These are phyloP conservation scores for Penicillium pulvis DNA, from an alignment of 495 filamentous ascomycete species.

Conservation along the genomic window DNA sequence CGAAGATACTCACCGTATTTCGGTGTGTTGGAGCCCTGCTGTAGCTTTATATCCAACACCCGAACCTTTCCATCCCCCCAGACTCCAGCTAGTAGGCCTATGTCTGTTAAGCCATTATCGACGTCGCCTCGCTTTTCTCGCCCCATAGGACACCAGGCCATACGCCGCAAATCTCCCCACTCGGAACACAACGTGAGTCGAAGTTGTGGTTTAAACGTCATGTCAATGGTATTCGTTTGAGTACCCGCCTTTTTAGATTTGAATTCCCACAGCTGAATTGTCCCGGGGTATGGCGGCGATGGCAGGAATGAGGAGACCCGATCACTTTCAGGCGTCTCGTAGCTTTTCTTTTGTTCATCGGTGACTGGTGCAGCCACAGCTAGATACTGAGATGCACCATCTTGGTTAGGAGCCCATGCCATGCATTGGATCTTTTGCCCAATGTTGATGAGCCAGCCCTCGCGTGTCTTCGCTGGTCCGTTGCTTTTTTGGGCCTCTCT, in stretches of 20 bases:
- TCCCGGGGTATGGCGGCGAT: conserved; percentile 46
- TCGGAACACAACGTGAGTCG: conserved; percentile 59
- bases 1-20: conserved; percentile 39
- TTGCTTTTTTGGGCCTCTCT: conserved; percentile 13
- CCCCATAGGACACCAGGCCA: conserved; percentile 64
- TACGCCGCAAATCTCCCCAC: conserved; percentile 61
- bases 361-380: conserved; percentile 48
- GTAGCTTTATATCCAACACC: conserved; percentile 56
- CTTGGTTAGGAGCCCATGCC: conserved; percentile 60
- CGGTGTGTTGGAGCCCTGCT: conserved; percentile 23
- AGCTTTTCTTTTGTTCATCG: conserved; percentile 33
- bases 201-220: conserved; percentile 40
- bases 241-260: conserved; percentile 31
- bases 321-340: conserved; percentile 10
- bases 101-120: conserved; percentile 28
- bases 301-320: conserved; percentile 50
- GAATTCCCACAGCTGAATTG: conserved; percentile 64
- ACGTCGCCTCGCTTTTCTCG: conserved; percentile 39
- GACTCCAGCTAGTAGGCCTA: conserved; percentile 64
- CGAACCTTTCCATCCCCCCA: conserved; percentile 64
- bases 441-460: conserved; percentile 62
- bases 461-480: conserved; percentile 27
- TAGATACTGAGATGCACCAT: conserved; percentile 55
- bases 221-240: conserved; percentile 40
- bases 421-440: conserved; percentile 53